Percentiles rank a stretch among this genome's conserved stretches.
These are phyloP conservation scores for Cordia subcordata DNA, from an alignment of 257 asterid genomes.

Conservation along the genomic window DNA sequence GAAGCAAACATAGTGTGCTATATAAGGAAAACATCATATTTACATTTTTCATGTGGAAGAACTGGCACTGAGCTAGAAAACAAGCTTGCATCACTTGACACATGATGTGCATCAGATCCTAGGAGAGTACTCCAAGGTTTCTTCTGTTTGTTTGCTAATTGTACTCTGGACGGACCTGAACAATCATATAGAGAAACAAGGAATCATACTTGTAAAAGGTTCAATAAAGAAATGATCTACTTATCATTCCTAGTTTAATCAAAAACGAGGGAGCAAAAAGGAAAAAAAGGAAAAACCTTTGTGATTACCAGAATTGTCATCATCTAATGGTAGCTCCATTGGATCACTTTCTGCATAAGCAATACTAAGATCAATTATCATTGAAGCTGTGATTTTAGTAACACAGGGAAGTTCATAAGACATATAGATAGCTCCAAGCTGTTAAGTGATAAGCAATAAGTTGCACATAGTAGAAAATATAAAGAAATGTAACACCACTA, in stretches of 20 bases:
- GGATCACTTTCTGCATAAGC: constrained; percentile 29
- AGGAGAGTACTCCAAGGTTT: constrained; percentile 53
- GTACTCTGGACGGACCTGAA: constrained; percentile 30
- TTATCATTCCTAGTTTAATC: not conserved
- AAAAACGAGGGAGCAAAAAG: not conserved
- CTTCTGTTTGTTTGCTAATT: constrained; percentile 33
- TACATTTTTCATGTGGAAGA: constrained; percentile 56
- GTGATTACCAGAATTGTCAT: constrained; percentile 25
- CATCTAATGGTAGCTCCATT: constrained; percentile 39
- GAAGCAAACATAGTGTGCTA: not conserved
- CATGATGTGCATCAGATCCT: constrained; percentile 19
- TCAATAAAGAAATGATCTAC: not conserved
- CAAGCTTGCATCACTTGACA: constrained; percentile 70
- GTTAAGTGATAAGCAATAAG: not conserved
- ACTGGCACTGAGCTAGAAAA: constrained; percentile 85
- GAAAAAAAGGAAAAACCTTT: no score
- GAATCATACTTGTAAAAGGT: no score
- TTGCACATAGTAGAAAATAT: not conserved
- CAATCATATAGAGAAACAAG: not conserved
- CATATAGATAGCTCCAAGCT: not conserved
- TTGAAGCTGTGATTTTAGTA: not conserved
- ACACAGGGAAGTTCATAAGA: no score
- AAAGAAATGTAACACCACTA: not conserved
- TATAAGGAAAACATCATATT: constrained; percentile 16
- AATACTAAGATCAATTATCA: not conserved